A percentile compares a stretch with the other conserved stretches of the same genome.
Conservation (phyloP, 495 filamentous ascomycete species). For the Aspergillus ostianus region DNA sequence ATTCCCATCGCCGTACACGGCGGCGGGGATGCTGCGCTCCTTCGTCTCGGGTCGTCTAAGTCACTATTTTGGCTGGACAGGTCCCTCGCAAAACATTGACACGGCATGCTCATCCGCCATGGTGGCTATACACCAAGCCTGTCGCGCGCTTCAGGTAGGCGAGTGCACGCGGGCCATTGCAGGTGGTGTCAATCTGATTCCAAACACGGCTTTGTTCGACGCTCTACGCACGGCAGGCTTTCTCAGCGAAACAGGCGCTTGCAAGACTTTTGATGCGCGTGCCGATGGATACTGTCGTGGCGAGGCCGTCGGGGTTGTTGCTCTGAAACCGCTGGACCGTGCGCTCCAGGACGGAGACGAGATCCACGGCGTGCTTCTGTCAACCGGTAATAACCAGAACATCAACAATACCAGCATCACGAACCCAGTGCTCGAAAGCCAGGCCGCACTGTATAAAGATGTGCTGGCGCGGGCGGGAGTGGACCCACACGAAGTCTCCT, state of each 20-base stretch:
- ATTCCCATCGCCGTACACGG: slow-evolving; percentile 31
- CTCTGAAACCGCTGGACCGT: slow-evolving; percentile 60
- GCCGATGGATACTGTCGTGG: slow-evolving; percentile 69
- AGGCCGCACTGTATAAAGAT: slow-evolving; percentile 22
- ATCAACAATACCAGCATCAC: slow-evolving; percentile 25
- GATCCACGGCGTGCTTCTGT: slow-evolving; percentile 56
- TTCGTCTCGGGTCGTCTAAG: slow-evolving; percentile 33
- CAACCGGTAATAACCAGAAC: slow-evolving; percentile 24
- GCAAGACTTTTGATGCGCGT: slow-evolving; percentile 63
- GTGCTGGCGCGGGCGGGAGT: slow-evolving; percentile 10
- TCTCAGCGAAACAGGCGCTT: slow-evolving; percentile 32
- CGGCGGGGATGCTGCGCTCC: slow-evolving; percentile 26
- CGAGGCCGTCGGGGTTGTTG: slow-evolving; percentile 59
- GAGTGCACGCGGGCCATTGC: slow-evolving; percentile 23
- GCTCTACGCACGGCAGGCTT: slow-evolving; percentile 26
- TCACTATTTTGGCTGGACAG: slow-evolving; percentile 40
- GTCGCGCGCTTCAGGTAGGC: slow-evolving; percentile 1
- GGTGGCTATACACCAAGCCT: slow-evolving; percentile 27
- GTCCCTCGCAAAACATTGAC: slow-evolving; percentile 34
- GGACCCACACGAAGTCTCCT: slow-evolving; percentile 15
- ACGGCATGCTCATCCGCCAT: slow-evolving; percentile 37
- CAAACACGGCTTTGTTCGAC: slow-evolving; percentile 18
- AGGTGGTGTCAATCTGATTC: slow-evolving; percentile 32
- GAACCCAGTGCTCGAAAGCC: slow-evolving; percentile 30
- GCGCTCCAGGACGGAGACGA: slow-evolving; percentile 58